phyloP scores from a whole-genome alignment of 23 red algal species.

The Gracilaria domingensis region DNA sequence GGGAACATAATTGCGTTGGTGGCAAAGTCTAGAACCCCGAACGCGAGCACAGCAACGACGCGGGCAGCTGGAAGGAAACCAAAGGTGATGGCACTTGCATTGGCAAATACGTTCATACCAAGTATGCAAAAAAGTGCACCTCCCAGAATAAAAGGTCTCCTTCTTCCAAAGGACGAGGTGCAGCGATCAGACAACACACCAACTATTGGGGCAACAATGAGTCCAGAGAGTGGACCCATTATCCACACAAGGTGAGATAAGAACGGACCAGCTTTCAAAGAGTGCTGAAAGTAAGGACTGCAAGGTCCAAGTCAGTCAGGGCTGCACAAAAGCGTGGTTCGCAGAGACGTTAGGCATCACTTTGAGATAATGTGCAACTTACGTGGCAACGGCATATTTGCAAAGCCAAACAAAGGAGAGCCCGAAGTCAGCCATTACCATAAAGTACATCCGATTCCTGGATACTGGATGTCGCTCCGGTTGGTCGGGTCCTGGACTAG shows the following conservation, averaged over 20 bases:
- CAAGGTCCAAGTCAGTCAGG: neutral
- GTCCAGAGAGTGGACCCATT: conserved; percentile 80
- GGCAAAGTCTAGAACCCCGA: conserved; percentile 69
- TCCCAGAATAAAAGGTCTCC: conserved; percentile 79
- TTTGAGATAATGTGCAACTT: neutral
- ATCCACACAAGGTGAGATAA: conserved; percentile 84
- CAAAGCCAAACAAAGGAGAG: conserved; percentile 76
- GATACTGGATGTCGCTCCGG: conserved; percentile 27
- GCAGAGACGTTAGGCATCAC: neutral
- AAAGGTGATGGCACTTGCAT: conserved; percentile 36
- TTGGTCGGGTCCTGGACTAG: neutral
- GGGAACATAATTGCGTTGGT: conserved; percentile 83
- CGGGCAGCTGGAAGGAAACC: conserved; percentile 51
- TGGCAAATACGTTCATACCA: conserved; percentile 72
- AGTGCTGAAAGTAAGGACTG: conserved; percentile 72
- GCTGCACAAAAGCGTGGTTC: neutral
- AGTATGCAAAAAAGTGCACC: conserved; percentile 63
- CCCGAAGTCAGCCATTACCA: conserved; percentile 77
- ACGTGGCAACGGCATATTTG: conserved; percentile 81
- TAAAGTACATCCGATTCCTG: conserved; percentile 48
- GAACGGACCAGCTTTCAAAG: conserved; percentile 62
- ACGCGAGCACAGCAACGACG: conserved; percentile 56
- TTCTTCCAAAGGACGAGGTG: conserved; percentile 76
- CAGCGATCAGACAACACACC: conserved; percentile 83
- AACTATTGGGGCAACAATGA: conserved; percentile 79